Evolutionary conservation across 495 filamentous ascomycete genomes (phyloP).

Genomic region (Aspergillus diversus): DNA sequence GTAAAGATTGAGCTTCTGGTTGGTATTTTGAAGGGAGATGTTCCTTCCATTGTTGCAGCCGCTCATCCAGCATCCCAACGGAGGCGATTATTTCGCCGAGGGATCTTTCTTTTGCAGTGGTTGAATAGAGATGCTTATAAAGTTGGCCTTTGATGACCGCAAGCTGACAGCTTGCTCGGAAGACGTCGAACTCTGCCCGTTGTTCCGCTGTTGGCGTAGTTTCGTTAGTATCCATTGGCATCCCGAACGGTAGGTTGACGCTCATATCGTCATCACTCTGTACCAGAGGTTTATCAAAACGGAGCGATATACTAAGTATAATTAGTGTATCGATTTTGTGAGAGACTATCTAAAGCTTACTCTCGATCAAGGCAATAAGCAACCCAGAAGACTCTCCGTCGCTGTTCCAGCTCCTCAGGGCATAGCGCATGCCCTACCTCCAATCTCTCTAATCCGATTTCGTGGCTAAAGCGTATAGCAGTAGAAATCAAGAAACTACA

Average conservation of each 20-base stretch:
- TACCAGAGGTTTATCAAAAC: slow-evolving; percentile 21
- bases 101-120: slow-evolving; percentile 19
- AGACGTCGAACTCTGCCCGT: slow-evolving; percentile 18
- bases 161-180: slow-evolving; percentile 23
- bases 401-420: slow-evolving; percentile 16
- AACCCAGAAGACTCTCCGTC: slow-evolving; percentile 24
- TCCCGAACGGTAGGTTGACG: slow-evolving; percentile 14
- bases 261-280: slow-evolving; percentile 24
- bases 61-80: slow-evolving; percentile 20
- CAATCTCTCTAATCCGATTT: slow-evolving; percentile 17
- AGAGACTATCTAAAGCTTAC: slow-evolving; percentile 9
- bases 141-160: slow-evolving; percentile 24
- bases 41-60: slow-evolving; percentile 25
- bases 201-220: slow-evolving; percentile 12
- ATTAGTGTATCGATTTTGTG: slow-evolving; percentile 7
- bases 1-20: slow-evolving; percentile 10
- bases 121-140: slow-evolving; percentile 23
- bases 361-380: slow-evolving; percentile 29
- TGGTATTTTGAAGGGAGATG: slow-evolving; percentile 22
- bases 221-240: slow-evolving; percentile 4
- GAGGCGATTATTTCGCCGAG: slow-evolving; percentile 20
- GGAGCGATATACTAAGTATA: slow-evolving; percentile 22
- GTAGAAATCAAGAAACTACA: slow-evolving; percentile 25
- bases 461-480: slow-evolving; percentile 23
- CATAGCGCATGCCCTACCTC: neutral